Evolutionary conservation across 2,329 filamentous ascomycete species (phyloP), one percentile per base, ranked within the genome.

Genomic region (Endoconidiophora polonica): DNA sequence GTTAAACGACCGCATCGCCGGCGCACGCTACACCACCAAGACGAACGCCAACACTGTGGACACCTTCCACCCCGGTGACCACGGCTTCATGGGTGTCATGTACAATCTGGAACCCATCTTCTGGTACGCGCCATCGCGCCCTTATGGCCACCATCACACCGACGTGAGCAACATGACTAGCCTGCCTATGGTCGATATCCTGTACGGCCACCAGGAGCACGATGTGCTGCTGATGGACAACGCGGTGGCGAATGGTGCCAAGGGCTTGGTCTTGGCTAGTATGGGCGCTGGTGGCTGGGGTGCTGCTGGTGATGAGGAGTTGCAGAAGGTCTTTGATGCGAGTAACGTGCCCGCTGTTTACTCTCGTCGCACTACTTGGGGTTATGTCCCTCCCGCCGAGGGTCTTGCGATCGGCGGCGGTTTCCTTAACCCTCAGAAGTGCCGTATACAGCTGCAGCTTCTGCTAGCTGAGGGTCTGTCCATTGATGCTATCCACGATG

Each of bases 41-140:
- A 75, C 70, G 29, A 74, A 79, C 56, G 74, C 76, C 46, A 80
- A 81, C 62, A 67, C 71, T 2, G 65, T 79, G 45, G 77, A 81
- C 57, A 77, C 76, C 5, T 81, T 81, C 67, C 71, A 69, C 58
- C 68, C 71, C 1, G 64, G 63, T 12, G 77, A 81, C 61, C 66
- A 68, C 55, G 74, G 76, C 2, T 70, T 70, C 53, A 64, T 81
- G 0, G 77, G 77, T 36, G 66, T 68, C 51, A 73, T 81, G 58
- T 67, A 77, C 57, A 70, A 76, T 56, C 66, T 76, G 52, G 65
- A 70, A 37, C 75, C 77, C 0, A 69, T 73, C 56, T 81, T 79
- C 65, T 81, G 73, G 65, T 80, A 69, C 56, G 66, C 67, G 7
- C 66, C 76, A 0, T 64, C 67, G 2, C 62, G 65, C 42, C 71